Percentiles rank a stretch among this genome's conserved stretches.
phyloP scores from a whole-genome alignment of 345 rosid genomes.

The Schrenkiella parvula region DNA sequence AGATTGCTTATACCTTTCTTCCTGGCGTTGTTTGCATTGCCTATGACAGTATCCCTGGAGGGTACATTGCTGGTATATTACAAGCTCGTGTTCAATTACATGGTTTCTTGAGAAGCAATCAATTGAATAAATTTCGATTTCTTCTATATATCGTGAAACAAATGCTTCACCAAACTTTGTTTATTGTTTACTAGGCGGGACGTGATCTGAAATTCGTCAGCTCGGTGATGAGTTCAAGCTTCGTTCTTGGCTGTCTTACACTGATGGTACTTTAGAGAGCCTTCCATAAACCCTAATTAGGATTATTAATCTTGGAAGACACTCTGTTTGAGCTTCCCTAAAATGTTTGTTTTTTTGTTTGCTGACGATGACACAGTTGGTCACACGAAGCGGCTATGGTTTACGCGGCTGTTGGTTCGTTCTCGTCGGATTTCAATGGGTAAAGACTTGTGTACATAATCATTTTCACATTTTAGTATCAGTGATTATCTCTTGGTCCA shows the following conservation, averaged over 20 bases:
- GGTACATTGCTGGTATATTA: conserved; percentile 75
- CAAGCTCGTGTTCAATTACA: neutral
- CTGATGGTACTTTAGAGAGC: conserved; percentile 44
- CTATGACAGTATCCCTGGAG: conserved; percentile 67
- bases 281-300: neutral
- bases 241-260: conserved; percentile 49
- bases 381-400: conserved; percentile 54
- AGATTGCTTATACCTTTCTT: conserved; percentile 64
- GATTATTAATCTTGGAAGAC: neutral
- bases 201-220: conserved; percentile 74
- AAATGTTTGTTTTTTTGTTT: neutral
- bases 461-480: neutral
- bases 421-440: conserved; percentile 80
- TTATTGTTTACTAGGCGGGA: conserved; percentile 52
- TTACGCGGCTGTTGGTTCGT: conserved; percentile 65
- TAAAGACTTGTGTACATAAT: conserved; percentile 29
- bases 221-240: conserved; percentile 62
- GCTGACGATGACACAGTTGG: conserved; percentile 38
- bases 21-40: conserved; percentile 56
- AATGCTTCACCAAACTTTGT: neutral
- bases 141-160: neutral
- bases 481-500: neutral
- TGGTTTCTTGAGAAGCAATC: conserved; percentile 6
- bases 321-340: neutral
- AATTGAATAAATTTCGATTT: neutral